Percentiles rank a stretch among this genome's conserved stretches.
Conservation (phyloP, 805 yeast genomes). For the Kuraishia capsulata region DNA sequence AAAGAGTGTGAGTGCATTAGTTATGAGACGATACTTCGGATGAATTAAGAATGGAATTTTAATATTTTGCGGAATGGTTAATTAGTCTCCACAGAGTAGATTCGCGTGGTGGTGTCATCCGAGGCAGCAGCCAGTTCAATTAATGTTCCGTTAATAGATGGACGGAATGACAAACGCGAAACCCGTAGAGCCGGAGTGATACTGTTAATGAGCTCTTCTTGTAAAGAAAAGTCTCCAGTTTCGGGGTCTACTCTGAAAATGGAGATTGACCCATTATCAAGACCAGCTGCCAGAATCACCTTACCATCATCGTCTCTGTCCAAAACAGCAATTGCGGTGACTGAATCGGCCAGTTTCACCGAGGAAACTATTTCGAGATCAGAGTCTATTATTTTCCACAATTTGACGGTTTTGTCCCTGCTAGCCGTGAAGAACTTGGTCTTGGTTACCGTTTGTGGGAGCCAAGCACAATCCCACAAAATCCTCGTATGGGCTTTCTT, state of each 20-base stretch:
- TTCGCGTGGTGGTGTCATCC: not conserved
- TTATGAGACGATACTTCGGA: slow-evolving; percentile 1
- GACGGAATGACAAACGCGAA: slow-evolving; percentile 1
- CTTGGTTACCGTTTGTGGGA: slow-evolving; percentile 14
- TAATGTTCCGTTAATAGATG: not conserved
- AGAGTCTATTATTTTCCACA: slow-evolving; percentile 39
- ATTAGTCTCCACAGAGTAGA: not conserved
- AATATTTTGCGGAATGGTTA: not conserved
- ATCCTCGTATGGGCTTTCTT: slow-evolving; percentile 85
- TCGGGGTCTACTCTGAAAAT: slow-evolving; percentile 27
- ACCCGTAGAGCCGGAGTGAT: slow-evolving; percentile 1
- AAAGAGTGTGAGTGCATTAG: slow-evolving; percentile 1
- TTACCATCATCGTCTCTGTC: slow-evolving; percentile 19
- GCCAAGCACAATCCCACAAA: slow-evolving; percentile 93
- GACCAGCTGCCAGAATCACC: slow-evolving; percentile 49
- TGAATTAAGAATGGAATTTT: slow-evolving; percentile 5
- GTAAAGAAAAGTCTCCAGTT: not conserved
- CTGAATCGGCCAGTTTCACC: slow-evolving; percentile 43
- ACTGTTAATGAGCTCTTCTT: not conserved
- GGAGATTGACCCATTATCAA: slow-evolving; percentile 56
- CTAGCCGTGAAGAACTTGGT: slow-evolving; percentile 70
- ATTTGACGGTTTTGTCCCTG: slow-evolving; percentile 69
- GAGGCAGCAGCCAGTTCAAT: not conserved
- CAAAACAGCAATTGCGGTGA: slow-evolving; percentile 58
- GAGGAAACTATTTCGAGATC: slow-evolving; percentile 25